These are phyloP conservation scores for Sugiyamaella paludigena DNA, from an alignment of 1,139 yeast genomes.

Conservation along the genomic window DNA sequence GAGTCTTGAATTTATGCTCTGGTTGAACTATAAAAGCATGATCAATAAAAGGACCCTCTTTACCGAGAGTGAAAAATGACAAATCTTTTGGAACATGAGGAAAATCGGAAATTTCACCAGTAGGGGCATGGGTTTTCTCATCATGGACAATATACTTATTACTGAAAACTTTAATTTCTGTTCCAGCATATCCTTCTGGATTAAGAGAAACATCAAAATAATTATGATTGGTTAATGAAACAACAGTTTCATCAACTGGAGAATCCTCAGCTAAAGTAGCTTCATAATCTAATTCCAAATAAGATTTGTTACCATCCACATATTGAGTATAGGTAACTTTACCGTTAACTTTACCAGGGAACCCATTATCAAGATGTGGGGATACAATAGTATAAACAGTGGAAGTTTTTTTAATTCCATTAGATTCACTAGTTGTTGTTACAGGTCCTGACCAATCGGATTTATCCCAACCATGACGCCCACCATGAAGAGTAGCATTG, in stretches of 20 bases:
- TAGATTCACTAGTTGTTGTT: slow-evolving; percentile 47
- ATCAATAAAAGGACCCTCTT: slow-evolving; percentile 46
- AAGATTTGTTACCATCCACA: slow-evolving; percentile 30
- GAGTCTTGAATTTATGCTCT: slow-evolving; percentile 29
- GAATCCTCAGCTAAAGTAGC: slow-evolving; percentile 45
- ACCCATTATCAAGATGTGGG: slow-evolving; percentile 49
- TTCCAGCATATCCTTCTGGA: slow-evolving; percentile 34
- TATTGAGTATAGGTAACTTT: slow-evolving; percentile 45
- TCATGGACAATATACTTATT: slow-evolving; percentile 41
- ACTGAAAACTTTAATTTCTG: slow-evolving; percentile 35
- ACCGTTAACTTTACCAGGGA: slow-evolving; percentile 53
- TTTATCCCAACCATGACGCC: slow-evolving; percentile 52
- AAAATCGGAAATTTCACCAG: slow-evolving; percentile 45
- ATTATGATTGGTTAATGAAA: slow-evolving; percentile 63
- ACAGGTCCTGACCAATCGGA: slow-evolving; percentile 37
- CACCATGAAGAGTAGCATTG: slow-evolving; percentile 51
- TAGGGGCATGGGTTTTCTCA: slow-evolving; percentile 47
- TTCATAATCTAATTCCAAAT: slow-evolving; percentile 48
- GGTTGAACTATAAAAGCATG: slow-evolving; percentile 51
- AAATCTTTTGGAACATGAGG: slow-evolving; percentile 31
- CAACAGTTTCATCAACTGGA: slow-evolving; percentile 47
- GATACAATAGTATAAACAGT: slow-evolving; percentile 38
- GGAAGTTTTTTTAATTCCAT: slow-evolving; percentile 34
- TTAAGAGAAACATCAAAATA: slow-evolving; percentile 50
- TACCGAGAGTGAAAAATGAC: slow-evolving; percentile 33